Evolutionary conservation across 83 land plant genomes (phyloP), one percentile per base, ranked within the genome.

Genomic region (Thuja plicata): DNA sequence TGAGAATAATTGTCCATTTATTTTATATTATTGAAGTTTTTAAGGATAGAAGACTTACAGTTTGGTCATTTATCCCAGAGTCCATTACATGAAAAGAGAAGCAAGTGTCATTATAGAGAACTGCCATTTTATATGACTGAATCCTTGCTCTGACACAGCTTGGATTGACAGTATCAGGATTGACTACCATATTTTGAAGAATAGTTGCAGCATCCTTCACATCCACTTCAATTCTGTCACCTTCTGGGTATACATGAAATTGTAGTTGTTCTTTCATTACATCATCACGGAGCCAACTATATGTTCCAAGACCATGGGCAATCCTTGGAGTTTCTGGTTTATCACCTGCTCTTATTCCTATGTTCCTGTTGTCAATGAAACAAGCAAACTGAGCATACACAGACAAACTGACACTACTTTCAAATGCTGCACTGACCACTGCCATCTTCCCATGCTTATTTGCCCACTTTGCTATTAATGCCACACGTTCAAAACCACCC

Each of bases 301-400:
- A 98, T 21, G 99, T 98, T 86, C 99, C 99, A 87, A 98, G 96
- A 34, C 99, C 99, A 91, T 98, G 99, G 32, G 97, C 97, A 78
- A 94, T 81, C 87, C 89, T 5, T 27, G 89, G 78, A 24, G 21
- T 71, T 24, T 83, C 41, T 35, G 78, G 73, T 62, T n/a, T 90
- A 35, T 92, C 87, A 89, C 87, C 92, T 55, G 88, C 19, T 84
- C 78, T 89, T 40, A 89, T 87, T 10, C 89, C 79, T 30, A 71
- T 87, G 74, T 89, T 93, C 77, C 83, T 89, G 86, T 88, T 85
- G 13, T 98, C 97, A 66, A 98, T 87, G 89, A 89, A 96, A 81
- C 89, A 86, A 30, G 98, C 93, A 86, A 98, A 95, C 66, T 97
- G 97, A 84, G 96, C 91, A 92, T 96, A 98, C 32, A 93, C 92